Percentiles rank a stretch among this genome's conserved stretches.
These are phyloP conservation scores for Aspergillus ostianus DNA, from an alignment of 495 filamentous ascomycete genomes.

Conservation along the genomic window DNA sequence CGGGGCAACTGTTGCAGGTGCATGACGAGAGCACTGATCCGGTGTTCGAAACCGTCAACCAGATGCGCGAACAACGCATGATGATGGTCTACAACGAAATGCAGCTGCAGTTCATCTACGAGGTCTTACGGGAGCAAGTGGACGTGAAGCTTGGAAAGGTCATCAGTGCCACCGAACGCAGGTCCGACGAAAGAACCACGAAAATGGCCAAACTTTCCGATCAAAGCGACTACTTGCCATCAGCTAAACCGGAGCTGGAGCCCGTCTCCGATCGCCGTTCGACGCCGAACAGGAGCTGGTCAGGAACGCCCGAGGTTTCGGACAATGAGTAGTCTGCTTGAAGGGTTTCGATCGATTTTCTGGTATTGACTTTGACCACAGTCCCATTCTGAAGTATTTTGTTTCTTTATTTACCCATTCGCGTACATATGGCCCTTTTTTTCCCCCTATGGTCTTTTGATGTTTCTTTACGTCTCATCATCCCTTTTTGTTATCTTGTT, in stretches of 20 bases:
- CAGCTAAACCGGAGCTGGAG: constrained; percentile 43
- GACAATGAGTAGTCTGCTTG: constrained; percentile 33
- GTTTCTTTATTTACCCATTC: background rate
- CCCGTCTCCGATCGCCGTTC: constrained; percentile 24
- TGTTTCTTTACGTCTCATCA: constrained; percentile 17
- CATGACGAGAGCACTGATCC: constrained; percentile 51
- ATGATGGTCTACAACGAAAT: constrained; percentile 92
- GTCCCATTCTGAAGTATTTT: background rate
- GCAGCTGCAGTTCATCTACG: constrained; percentile 89
- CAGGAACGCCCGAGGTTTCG: constrained; percentile 32
- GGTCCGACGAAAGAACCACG: constrained; percentile 35
- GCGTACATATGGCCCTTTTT: constrained; percentile 12
- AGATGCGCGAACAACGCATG: constrained; percentile 83
- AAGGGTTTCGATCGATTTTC: background rate
- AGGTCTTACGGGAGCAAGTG: constrained; percentile 74
- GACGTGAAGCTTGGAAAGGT: constrained; percentile 49
- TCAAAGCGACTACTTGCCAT: constrained; percentile 30
- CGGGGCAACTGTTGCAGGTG: constrained; percentile 59
- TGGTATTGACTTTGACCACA: background rate
- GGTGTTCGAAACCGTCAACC: constrained; percentile 73
- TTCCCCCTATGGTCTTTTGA: background rate
- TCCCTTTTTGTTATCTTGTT: constrained; percentile 18
- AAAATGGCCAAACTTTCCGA: constrained; percentile 42
- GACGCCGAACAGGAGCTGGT: constrained; percentile 31
- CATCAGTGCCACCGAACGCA: constrained; percentile 21